Conservation (phyloP, 805 yeast genomes). For the Citeromyces matritensis region DNA sequence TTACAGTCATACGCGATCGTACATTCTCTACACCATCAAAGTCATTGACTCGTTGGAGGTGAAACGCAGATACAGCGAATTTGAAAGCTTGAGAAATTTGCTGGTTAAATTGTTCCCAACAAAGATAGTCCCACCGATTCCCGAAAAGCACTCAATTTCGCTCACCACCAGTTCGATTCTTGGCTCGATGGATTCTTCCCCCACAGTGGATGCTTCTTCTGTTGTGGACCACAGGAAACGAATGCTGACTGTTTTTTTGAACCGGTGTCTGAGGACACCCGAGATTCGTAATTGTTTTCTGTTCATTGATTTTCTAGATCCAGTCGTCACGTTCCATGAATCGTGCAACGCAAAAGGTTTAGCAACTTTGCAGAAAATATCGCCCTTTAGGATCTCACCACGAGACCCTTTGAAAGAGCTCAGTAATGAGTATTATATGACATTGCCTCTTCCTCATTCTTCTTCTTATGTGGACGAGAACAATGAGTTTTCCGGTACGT, state of each 20-base stretch:
- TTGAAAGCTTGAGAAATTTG: constrained; percentile 66
- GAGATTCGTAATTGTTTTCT: constrained; percentile 43
- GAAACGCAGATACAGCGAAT: constrained; percentile 83
- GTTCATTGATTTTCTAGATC: constrained; percentile 70
- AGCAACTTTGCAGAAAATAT: constrained; percentile 30
- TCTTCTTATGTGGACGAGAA: not conserved
- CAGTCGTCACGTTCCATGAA: constrained; percentile 75
- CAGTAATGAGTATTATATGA: constrained; percentile 37
- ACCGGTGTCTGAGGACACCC: constrained; percentile 48
- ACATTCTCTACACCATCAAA: constrained; percentile 70
- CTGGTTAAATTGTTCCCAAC: constrained; percentile 68
- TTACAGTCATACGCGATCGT: constrained; percentile 18
- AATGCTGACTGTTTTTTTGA: constrained; percentile 61
- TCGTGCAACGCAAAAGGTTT: constrained; percentile 45
- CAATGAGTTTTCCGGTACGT: not conserved
- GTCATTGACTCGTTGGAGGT: constrained; percentile 38
- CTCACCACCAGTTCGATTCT: constrained; percentile 8
- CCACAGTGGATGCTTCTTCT: constrained; percentile 2
- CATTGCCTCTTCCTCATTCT: constrained; percentile 39
- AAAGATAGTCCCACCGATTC: constrained; percentile 82
- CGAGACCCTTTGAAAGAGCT: constrained; percentile 36
- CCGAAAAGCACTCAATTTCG: constrained; percentile 59
- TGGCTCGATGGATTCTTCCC: not conserved
- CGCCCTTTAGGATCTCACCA: constrained; percentile 45
- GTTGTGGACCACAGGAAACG: constrained; percentile 51